Conservation (phyloP, 176 grass and related monocot species). For the Ampelocalamus luodianensis region DNA sequence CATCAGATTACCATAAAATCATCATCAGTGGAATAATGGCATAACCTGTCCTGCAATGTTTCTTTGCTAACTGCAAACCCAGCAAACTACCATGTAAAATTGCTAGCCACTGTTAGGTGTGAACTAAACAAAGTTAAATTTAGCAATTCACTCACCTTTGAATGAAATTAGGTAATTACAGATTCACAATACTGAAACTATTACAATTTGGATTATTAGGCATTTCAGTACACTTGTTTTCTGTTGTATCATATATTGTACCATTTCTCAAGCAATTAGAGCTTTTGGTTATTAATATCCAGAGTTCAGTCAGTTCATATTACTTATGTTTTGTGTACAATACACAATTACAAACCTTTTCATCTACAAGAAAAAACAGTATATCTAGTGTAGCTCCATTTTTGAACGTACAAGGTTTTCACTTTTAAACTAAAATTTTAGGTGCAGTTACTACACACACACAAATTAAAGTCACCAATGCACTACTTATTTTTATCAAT, state of each 20-base stretch:
- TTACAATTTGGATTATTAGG: not conserved
- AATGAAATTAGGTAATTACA: not conserved
- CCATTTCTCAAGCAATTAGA: not conserved
- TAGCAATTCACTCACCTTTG: not conserved
- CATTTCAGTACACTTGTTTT: not conserved
- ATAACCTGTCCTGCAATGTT: not conserved
- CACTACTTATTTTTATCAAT: slow-evolving; percentile 14
- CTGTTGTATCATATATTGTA: not conserved
- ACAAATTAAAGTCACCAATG: not conserved
- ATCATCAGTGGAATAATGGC: slow-evolving; percentile 20
- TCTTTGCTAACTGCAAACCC: slow-evolving; percentile 6
- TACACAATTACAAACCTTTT: not conserved
- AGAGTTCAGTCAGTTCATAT: not conserved
- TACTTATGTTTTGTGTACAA: not conserved
- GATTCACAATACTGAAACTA: not conserved
- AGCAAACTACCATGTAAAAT: not conserved
- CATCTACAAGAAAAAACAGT: not conserved
- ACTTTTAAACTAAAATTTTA: not conserved
- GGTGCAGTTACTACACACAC: slow-evolving; percentile 17
- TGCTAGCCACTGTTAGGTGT: not conserved
- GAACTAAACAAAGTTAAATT: not conserved
- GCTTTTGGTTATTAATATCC: not conserved
- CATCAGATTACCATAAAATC: not conserved
- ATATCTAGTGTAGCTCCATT: slow-evolving; percentile 5
- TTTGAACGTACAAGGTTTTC: not conserved